Evolutionary conservation across 805 yeast species (phyloP), one percentile per base, ranked within the genome.

Genomic region (Kazachstania psychrophila): DNA sequence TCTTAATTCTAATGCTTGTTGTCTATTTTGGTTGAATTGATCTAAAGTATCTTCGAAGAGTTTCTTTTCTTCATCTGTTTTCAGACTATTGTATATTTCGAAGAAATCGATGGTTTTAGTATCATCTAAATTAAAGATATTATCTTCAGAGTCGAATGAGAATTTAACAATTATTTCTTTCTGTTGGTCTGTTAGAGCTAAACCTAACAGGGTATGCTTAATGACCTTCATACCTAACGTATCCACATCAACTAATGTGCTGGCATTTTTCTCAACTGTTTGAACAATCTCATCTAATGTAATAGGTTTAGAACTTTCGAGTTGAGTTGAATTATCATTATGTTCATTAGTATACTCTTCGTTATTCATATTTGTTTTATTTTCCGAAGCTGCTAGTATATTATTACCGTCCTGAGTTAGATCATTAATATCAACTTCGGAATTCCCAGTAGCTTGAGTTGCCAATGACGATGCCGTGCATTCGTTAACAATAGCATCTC

Each of bases 191-290:
- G 48, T 59, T 40, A 54, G 48, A 33, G 54, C 41, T 23, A 77
- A 56, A 1, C 78, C 82, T 16, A 75, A 53, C 27, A 87, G 65
- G 3, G 89, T 73, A 47, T 82, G 84, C 54, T 89, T 75, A 41
- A 88, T 79, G 12, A 79, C 79, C 46, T 78, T 79, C 61, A 87
- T 69, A 10, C 92, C 94, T 42, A 76, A 73, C 0, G 95, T 75
- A 30, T 77, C 79, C 7, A 85, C 94, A 1, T 94, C 68, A 32
- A 62, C 60, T 33, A 88, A 66, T 12, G 64, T 64, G 2, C 68
- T 76, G 7, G 64, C 66, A 28, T 73, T 73, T 43, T 79, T 82
- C 2, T 69, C 70, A 11, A 84, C 51, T 0, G 73, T 49, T 13
- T 64, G 67, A 27, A 65, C 56, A 2, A 51, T 34, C 15, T 47